These are phyloP conservation scores for Arabidopsis lyrata DNA, from an alignment of 441 rosid genomes.

Conservation along the genomic window DNA sequence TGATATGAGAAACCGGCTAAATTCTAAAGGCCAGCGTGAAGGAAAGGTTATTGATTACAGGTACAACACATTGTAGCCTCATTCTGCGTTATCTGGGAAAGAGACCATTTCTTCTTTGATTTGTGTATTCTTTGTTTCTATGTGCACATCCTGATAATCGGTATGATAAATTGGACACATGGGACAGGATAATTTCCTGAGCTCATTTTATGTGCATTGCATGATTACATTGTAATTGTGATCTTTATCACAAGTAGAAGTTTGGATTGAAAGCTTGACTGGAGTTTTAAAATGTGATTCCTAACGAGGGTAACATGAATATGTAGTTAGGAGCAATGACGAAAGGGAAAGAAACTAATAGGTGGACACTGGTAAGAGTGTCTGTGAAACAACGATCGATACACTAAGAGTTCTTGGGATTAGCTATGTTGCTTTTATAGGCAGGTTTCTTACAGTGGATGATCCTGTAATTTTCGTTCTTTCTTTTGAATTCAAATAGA, in stretches of 20 bases:
- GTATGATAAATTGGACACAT: not conserved
- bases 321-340: slow-evolving; percentile 4
- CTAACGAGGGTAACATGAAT: not conserved
- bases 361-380: not conserved
- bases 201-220: not conserved
- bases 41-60: slow-evolving; percentile 95
- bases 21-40: slow-evolving; percentile 88
- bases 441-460: not conserved
- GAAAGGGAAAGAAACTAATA: slow-evolving; percentile 4
- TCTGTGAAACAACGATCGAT: not conserved
- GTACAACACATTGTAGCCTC: slow-evolving; percentile 41
- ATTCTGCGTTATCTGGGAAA: not conserved
- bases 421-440: slow-evolving; percentile 2
- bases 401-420: not conserved
- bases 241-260: not conserved
- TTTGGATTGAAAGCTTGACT: slow-evolving; percentile 1
- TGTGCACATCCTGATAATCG: not conserved
- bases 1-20: slow-evolving; percentile 92
- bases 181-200: not conserved
- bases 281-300: slow-evolving; percentile 1
- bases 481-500: slow-evolving; percentile 47
- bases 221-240: not conserved
- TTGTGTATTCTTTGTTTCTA: not conserved
- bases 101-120: slow-evolving; percentile 12
- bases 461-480: slow-evolving; percentile 4